Percentiles rank a stretch among this genome's conserved stretches.
Conservation (phyloP, 2,329 filamentous ascomycete genomes). For the Thermothelomyces thermophilus region DNA sequence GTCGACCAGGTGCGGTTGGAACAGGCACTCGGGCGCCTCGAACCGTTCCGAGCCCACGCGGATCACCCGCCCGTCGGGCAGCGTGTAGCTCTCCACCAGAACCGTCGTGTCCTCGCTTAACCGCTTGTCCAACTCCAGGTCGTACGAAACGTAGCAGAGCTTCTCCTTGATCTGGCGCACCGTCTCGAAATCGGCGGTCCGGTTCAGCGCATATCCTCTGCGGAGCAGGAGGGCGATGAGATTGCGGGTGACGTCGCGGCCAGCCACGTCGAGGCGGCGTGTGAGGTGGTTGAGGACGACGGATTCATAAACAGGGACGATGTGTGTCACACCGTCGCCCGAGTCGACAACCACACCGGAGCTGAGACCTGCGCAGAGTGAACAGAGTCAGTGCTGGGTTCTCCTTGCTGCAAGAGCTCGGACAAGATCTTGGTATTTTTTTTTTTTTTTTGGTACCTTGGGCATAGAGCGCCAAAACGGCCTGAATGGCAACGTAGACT, state of each 20-base stretch:
- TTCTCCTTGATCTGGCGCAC: constrained; percentile 99
- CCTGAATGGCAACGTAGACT: constrained; percentile 41
- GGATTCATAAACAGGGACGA: constrained; percentile 97
- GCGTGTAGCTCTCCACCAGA: constrained; percentile 92
- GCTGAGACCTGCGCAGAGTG: constrained; percentile 56
- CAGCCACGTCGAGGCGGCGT: constrained; percentile 86
- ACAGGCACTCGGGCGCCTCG: constrained; percentile 94
- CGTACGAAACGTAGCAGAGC: constrained; percentile 98
- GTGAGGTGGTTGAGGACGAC: constrained; percentile 97
- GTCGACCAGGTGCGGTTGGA: constrained; percentile 96
- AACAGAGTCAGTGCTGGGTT: not conserved
- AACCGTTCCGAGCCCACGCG: constrained; percentile 95
- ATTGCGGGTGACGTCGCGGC: constrained; percentile 96
- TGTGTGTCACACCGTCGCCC: constrained; percentile 96
- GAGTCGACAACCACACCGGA: constrained; percentile 98
- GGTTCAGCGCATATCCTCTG: constrained; percentile 92
- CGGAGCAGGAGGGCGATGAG: constrained; percentile 90
- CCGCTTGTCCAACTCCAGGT: constrained; percentile 90
- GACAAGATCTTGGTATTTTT: too few relatives aligned
- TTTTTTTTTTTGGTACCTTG: constrained; percentile 76
- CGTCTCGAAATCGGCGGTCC: constrained; percentile 97
- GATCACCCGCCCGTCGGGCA: constrained; percentile 93
- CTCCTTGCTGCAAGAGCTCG: too few relatives aligned
- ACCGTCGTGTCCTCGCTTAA: constrained; percentile 97
- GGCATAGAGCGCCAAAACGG: constrained; percentile 85